phyloP scores from a whole-genome alignment of 129 eudicot genomes.

The Pulicaria dysenterica region DNA sequence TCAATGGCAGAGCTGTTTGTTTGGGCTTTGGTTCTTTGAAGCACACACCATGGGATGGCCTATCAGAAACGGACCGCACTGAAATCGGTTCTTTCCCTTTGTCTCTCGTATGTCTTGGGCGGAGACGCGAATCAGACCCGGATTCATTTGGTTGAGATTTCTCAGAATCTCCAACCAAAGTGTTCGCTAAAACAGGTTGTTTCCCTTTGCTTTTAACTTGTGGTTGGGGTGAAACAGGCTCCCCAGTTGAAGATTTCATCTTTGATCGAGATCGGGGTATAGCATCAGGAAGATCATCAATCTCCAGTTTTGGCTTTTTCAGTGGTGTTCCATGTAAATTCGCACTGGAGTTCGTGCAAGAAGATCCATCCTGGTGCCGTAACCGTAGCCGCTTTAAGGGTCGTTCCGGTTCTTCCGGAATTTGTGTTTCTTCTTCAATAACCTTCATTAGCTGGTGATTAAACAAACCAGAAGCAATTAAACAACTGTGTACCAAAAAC shows the following conservation, averaged over 20 bases:
- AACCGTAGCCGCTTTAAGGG: slow-evolving; percentile 73
- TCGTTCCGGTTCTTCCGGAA: slow-evolving; percentile 58
- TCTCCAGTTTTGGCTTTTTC: slow-evolving; percentile 59
- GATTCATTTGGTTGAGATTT: slow-evolving; percentile 30
- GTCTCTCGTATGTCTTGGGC: slow-evolving; percentile 36
- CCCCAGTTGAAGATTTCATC: slow-evolving; percentile 12
- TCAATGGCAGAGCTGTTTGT: slow-evolving; percentile 38
- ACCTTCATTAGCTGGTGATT: slow-evolving; percentile 36
- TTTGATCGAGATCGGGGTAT: slow-evolving; percentile 34
- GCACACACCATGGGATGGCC: slow-evolving; percentile 41
- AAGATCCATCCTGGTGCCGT: slow-evolving; percentile 53
- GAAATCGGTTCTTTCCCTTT: slow-evolving; percentile 61
- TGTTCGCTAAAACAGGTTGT: slow-evolving; percentile 46
- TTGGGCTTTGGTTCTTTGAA: slow-evolving; percentile 48
- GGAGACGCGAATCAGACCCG: slow-evolving; percentile 35
- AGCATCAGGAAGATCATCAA: slow-evolving; percentile 46
- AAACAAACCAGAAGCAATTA: neutral
- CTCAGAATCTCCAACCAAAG: slow-evolving; percentile 28
- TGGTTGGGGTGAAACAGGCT: slow-evolving; percentile 38
- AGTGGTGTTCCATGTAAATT: slow-evolving; percentile 32
- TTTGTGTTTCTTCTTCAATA: slow-evolving; percentile 59
- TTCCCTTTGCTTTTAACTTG: slow-evolving; percentile 56
- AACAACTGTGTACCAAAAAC: neutral
- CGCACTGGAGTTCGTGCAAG: slow-evolving; percentile 37
- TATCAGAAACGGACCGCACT: slow-evolving; percentile 42